These are phyloP conservation scores for Aegilops sharonensis DNA, from an alignment of 176 grass and related monocot species.

Conservation along the genomic window DNA sequence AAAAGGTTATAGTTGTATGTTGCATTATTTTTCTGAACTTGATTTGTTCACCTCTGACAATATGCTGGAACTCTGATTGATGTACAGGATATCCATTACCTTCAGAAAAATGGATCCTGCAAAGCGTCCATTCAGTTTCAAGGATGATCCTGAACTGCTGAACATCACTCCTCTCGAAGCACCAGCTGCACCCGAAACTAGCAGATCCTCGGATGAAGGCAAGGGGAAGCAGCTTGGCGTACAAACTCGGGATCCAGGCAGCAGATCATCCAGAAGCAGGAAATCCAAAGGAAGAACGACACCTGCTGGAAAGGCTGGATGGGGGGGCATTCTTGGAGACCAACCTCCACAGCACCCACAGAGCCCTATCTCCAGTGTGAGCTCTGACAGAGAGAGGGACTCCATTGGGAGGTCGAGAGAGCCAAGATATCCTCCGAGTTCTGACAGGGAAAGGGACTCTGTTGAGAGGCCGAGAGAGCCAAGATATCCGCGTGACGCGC, in stretches of 20 bases:
- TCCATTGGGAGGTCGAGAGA: constrained; percentile 8
- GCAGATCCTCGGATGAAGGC: constrained; percentile 44
- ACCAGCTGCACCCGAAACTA: constrained; percentile 27
- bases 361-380: constrained; percentile 3
- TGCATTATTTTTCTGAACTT: constrained; percentile 13
- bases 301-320: constrained; percentile 30
- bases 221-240: constrained; percentile 26
- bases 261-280: constrained; percentile 41
- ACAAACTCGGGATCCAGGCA: constrained; percentile 27
- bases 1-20: constrained; percentile 55
- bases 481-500: constrained; percentile 6
- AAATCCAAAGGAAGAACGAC: constrained; percentile 42
- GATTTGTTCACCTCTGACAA: background rate
- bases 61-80: constrained; percentile 28
- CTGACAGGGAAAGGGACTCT: constrained; percentile 27
- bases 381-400: constrained; percentile 28
- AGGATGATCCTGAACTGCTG: constrained; percentile 61
- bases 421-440: constrained; percentile 8
- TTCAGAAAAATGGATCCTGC: constrained; percentile 81
- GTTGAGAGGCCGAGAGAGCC: constrained; percentile 10
- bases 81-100: constrained; percentile 79
- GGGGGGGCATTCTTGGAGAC: constrained; percentile 26
- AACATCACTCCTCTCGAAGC: constrained; percentile 43
- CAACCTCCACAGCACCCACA: constrained; percentile 13
- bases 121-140: constrained; percentile 56